Evolutionary conservation across 2,329 filamentous ascomycete genomes (phyloP).

Genomic region (Microdochium nivale): DNA sequence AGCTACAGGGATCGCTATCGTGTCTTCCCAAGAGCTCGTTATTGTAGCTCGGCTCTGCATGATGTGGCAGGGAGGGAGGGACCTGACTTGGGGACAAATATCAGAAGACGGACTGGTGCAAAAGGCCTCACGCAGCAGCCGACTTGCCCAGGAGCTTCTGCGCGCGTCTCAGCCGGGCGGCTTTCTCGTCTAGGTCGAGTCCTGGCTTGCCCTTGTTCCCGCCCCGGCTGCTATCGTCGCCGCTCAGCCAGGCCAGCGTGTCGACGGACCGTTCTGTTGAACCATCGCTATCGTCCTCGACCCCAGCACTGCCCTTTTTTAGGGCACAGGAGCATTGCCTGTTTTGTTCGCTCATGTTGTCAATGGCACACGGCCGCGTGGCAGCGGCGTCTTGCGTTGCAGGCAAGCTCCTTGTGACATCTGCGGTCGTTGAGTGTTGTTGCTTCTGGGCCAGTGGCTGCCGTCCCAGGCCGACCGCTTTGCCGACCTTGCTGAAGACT

Average conservation of each 20-base stretch:
- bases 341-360: too few species aligned
- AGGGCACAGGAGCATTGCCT: too few species aligned
- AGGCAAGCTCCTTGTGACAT: not conserved
- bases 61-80: too few species aligned
- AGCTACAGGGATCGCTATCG: too few species aligned
- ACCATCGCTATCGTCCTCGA: not conserved
- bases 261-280: not conserved
- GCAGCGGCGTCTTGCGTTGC: not conserved
- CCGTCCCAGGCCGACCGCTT: not conserved
- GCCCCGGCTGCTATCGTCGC: not conserved
- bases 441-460: not conserved
- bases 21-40: too few species aligned
- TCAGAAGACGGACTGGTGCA: too few species aligned
- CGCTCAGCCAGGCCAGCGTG: not conserved
- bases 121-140: not conserved
- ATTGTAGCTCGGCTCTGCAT: too few species aligned
- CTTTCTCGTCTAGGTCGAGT: not conserved
- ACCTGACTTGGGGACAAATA: too few species aligned
- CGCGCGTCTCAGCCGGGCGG: not conserved
- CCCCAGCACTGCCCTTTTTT: too few species aligned
- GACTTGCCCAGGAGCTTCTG: not conserved
- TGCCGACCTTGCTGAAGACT: not conserved
- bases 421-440: not conserved
- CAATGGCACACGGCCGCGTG: too few species aligned
- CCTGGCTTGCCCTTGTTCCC: not conserved